A percentile compares a stretch with the other conserved stretches of the same genome.
phyloP scores from a whole-genome alignment of 2,329 filamentous ascomycete genomes.

The Huntiella abstrusa region DNA sequence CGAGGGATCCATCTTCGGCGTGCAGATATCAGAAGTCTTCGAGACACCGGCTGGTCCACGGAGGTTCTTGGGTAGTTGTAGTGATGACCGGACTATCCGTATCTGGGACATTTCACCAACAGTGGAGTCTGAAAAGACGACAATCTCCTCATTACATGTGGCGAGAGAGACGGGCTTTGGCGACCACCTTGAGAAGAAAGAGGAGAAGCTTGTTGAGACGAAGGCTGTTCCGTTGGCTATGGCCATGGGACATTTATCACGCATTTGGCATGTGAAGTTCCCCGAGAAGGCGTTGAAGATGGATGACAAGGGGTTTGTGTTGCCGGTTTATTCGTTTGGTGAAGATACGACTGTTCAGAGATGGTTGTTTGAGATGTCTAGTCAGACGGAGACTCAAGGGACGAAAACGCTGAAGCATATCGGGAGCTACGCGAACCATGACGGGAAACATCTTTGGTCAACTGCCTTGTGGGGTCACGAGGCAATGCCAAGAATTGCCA shows the following conservation, averaged over 20 bases:
- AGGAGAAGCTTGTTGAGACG: slow-evolving; percentile 2
- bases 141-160: slow-evolving; percentile 18
- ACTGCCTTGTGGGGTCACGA: slow-evolving; percentile 26
- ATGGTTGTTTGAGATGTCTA: slow-evolving; percentile 41
- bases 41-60: slow-evolving; percentile 20
- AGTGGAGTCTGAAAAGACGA: slow-evolving; percentile 9
- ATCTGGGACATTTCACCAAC: slow-evolving; percentile 59
- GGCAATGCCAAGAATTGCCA: slow-evolving; percentile 31
- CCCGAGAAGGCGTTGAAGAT: slow-evolving; percentile 18
- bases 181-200: slow-evolving; percentile 13
- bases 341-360: slow-evolving; percentile 63
- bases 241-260: slow-evolving; percentile 69
- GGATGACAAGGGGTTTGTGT: slow-evolving; percentile 11
- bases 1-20: slow-evolving; percentile 85
- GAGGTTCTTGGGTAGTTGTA: slow-evolving; percentile 73
- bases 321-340: slow-evolving; percentile 57
- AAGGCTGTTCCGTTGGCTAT: slow-evolving; percentile 36
- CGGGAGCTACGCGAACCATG: slow-evolving; percentile 44
- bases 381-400: slow-evolving; percentile 3
- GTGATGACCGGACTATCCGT: slow-evolving; percentile 78
- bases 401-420: slow-evolving; percentile 27
- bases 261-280: slow-evolving; percentile 78
- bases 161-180: slow-evolving; percentile 46
- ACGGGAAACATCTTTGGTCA: slow-evolving; percentile 85
- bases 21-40: slow-evolving; percentile 48